Percentiles rank a stretch among this genome's conserved stretches.
Evolutionary conservation across 345 rosid genomes (phyloP).

Genomic region (Gossypium stocksii): DNA sequence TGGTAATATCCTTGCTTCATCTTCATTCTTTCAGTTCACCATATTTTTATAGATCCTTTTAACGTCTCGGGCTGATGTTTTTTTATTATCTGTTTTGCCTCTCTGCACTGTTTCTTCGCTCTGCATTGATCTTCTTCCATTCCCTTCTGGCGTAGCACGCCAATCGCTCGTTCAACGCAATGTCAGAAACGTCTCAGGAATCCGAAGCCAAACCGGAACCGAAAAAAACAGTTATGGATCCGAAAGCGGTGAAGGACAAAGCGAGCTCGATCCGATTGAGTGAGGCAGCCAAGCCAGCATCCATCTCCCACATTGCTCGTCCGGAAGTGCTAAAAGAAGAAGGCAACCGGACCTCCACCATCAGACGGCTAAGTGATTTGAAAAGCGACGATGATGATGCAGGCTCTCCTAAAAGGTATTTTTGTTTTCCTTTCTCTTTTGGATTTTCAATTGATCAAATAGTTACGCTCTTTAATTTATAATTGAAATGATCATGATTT

Average conservation of each 20-base stretch:
- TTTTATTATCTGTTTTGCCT: neutral
- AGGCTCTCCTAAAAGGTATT: conserved; percentile 59
- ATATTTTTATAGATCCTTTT: too few species aligned
- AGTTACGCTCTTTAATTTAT: neutral
- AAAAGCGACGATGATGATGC: conserved; percentile 66
- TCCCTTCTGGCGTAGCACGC: neutral
- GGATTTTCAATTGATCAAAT: neutral
- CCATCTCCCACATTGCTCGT: conserved; percentile 25
- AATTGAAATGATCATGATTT: neutral
- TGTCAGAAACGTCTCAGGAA: conserved; percentile 3
- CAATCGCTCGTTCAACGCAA: neutral
- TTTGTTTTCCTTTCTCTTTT: neutral
- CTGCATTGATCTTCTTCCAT: neutral
- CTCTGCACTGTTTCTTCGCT: neutral
- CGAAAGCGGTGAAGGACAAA: neutral
- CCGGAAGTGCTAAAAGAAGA: conserved; percentile 45
- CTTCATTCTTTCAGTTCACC: neutral
- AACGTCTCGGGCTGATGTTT: neutral
- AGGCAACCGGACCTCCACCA: conserved; percentile 73
- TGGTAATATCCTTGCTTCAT: neutral
- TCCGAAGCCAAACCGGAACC: neutral
- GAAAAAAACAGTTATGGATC: neutral
- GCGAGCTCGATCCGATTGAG: neutral
- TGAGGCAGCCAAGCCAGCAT: conserved; percentile 6
- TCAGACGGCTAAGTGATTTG: conserved; percentile 74